Conservation (phyloP, 2,329 filamentous ascomycete species). For the Verticillium isaacii region DNA sequence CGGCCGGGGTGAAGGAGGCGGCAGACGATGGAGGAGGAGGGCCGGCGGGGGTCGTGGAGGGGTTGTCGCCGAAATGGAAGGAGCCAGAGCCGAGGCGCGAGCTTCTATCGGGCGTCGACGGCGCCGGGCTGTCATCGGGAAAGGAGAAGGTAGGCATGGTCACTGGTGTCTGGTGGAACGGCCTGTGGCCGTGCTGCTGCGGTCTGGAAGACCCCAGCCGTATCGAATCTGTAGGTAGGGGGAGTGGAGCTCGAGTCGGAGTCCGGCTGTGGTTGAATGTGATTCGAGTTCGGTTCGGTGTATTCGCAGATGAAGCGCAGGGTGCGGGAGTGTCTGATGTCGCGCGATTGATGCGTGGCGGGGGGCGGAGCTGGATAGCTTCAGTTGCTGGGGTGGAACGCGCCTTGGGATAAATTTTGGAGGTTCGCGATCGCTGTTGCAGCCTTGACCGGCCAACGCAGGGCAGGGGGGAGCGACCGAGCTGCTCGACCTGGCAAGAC, state of each 20-base stretch:
- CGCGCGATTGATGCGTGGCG: neutral
- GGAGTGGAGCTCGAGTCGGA: neutral
- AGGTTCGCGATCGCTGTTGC: slow-evolving; percentile 10
- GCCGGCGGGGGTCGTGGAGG: slow-evolving; percentile 49
- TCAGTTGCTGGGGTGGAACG: slow-evolving; percentile 6
- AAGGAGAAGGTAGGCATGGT: slow-evolving; percentile 38
- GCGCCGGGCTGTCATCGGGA: slow-evolving; percentile 35
- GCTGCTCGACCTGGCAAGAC: neutral
- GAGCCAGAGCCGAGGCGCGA: slow-evolving; percentile 25
- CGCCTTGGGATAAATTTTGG: slow-evolving; percentile 14
- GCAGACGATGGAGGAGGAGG: slow-evolving; percentile 47
- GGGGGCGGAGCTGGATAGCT: neutral
- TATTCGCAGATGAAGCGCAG: neutral
- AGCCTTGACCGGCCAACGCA: slow-evolving; percentile 7
- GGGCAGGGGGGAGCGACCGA: slow-evolving; percentile 5
- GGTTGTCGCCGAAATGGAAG: slow-evolving; percentile 36
- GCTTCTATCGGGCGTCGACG: slow-evolving; percentile 44
- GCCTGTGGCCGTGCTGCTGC: neutral
- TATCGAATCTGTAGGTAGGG: neutral
- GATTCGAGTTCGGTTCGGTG: neutral
- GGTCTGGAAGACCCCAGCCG: neutral
- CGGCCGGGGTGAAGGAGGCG: slow-evolving; percentile 51
- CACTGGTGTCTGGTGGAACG: slow-evolving; percentile 1
- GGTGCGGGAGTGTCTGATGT: neutral
- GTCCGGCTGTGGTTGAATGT: neutral